Base-by-base conservation (phyloP, 31 red algal species). In the Bonnemaisonia californica region DNA sequence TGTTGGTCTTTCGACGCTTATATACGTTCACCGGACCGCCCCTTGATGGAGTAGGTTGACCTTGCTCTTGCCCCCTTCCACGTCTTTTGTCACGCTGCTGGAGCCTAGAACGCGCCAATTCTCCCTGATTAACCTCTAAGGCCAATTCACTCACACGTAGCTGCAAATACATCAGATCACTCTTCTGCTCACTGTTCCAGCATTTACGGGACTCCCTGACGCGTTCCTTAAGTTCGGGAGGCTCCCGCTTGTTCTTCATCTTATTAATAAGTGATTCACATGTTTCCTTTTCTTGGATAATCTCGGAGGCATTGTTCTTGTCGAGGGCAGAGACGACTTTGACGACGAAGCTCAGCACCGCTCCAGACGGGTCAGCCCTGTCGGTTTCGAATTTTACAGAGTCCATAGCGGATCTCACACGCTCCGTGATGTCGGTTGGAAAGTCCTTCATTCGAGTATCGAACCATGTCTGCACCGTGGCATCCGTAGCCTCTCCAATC, bases 401-500 rank as follows among this genome's bases (percentile, higher is more conserved):
- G 0, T 13, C 35, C 3, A 86, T 0, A 18, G 71, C 31, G 0
- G 71, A 27, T 18, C 54, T 33, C 29, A 86, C 57, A n/a, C 72
- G 61, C 61, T 86, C 59, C 1, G 71, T 67, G 58, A 86, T 26
- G 41, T 84, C 81, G 1, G 40, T 54, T 3, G 54, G 54, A 1
- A 68, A 57, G 24, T 22, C 13, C 0, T 0, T 3, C 34, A 59
- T 26, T 11, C 45, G 30, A 27, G 3, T 0, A 1, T 84, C 48
- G 67, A 84, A 84, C 81, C 54, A 84, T 3, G 24, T 16, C 30
- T 40, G 21, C 29, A 84, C 81, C 0, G 34, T 57, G n/a, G 57
- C 81, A 9, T 62, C 81, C 4, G 81, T 84, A 24, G 81, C 81
- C 31, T 72, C 81, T 29, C 77, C 69, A 40, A 77, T 1, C 3